These are phyloP conservation scores for Phyllosticta paracitricarpa DNA, from an alignment of 2,329 filamentous ascomycete species.

Conservation along the genomic window DNA sequence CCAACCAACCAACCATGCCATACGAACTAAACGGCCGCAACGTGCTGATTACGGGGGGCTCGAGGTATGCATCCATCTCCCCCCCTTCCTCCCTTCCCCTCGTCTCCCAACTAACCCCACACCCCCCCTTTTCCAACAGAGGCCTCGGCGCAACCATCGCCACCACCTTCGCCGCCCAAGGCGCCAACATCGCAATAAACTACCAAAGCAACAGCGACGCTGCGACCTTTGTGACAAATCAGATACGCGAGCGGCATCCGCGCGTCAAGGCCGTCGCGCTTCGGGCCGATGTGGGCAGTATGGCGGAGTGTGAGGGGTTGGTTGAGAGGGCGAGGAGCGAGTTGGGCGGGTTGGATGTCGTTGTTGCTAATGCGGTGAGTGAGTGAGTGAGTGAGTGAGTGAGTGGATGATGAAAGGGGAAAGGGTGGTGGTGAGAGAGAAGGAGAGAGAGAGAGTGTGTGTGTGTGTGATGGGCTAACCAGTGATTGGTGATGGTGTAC, in stretches of 20 bases:
- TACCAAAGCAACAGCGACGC: conserved; percentile 53
- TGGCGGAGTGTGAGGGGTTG: conserved; percentile 48
- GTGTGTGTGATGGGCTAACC: background rate
- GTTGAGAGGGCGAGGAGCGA: conserved; percentile 49
- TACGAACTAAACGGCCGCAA: conserved; percentile 53
- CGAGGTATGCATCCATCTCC: conserved; percentile 37
- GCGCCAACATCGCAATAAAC: conserved; percentile 63
- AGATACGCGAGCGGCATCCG: conserved; percentile 41
- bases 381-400: background rate
- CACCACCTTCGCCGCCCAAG: conserved; percentile 56
- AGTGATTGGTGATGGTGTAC: background rate
- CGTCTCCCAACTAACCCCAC: background rate
- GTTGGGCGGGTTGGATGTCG: conserved; percentile 64
- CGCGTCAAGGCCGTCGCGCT: conserved; percentile 38
- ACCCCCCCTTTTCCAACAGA: conserved; percentile 28
- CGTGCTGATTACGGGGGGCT: conserved; percentile 55
- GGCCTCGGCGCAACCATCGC: conserved; percentile 63
- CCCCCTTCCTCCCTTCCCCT: no score
- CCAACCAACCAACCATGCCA: conserved; percentile 37
- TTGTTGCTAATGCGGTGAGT: conserved; percentile 63
- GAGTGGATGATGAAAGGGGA: background rate
- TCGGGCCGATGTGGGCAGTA: conserved; percentile 46
- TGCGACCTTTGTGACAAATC: conserved; percentile 48
- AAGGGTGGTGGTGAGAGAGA: no score
- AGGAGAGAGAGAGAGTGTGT: background rate